phyloP scores from a whole-genome alignment of 805 yeast species.

The Yarrowia yakushimensis region DNA sequence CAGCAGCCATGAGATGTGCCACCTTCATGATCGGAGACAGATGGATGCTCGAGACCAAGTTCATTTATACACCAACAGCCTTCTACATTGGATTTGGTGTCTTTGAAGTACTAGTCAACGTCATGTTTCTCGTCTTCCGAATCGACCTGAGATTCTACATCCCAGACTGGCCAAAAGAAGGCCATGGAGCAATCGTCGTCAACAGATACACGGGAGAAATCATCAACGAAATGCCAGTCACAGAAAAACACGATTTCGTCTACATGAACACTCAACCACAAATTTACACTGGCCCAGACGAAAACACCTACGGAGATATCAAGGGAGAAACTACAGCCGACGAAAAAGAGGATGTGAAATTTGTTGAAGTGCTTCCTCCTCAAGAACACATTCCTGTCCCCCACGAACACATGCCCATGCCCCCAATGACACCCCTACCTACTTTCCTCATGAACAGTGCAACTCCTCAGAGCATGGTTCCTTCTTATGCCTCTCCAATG shows the following conservation, averaged over 20 bases:
- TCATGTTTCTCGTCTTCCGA: slow-evolving; percentile 58
- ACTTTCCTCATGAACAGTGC: background rate
- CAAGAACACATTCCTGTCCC: background rate
- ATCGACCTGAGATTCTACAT: slow-evolving; percentile 76
- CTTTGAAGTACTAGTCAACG: slow-evolving; percentile 55
- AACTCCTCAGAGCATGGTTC: background rate
- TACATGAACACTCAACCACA: background rate
- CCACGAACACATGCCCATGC: too few species aligned
- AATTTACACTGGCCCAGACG: too few species aligned
- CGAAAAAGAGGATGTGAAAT: background rate
- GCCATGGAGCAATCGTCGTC: slow-evolving; percentile 49
- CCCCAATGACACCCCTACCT: too few species aligned
- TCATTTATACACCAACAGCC: slow-evolving; percentile 51
- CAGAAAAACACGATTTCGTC: background rate
- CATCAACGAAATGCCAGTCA: background rate
- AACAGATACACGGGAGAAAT: background rate
- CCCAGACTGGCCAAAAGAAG: slow-evolving; percentile 55
- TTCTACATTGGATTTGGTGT: slow-evolving; percentile 68
- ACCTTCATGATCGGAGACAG: slow-evolving; percentile 32
- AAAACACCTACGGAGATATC: background rate
- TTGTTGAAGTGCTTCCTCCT: background rate
- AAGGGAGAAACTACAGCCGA: background rate
- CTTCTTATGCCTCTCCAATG: background rate
- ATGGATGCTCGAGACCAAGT: slow-evolving; percentile 26
- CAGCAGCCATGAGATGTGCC: slow-evolving; percentile 37